phyloP scores from a whole-genome alignment of 257 asterid species.

The Vinca minor region DNA sequence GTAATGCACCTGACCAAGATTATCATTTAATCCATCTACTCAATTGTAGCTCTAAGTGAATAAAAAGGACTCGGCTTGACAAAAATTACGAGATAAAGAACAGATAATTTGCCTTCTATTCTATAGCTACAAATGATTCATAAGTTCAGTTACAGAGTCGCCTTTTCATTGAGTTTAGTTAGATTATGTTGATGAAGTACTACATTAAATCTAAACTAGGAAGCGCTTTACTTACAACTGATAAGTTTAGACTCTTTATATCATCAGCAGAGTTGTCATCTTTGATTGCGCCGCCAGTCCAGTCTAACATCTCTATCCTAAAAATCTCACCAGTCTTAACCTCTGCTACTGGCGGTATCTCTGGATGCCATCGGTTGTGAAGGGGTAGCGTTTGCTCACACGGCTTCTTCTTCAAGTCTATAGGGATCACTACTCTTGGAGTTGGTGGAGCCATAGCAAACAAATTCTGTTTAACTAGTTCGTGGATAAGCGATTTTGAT shows the following conservation, averaged over 20 bases:
- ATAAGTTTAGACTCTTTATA: slow-evolving; percentile 41
- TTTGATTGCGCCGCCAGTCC: slow-evolving; percentile 48
- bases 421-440: slow-evolving; percentile 38
- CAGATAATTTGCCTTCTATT: not conserved
- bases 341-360: slow-evolving; percentile 34
- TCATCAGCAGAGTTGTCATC: slow-evolving; percentile 46
- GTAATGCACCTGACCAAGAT: slow-evolving; percentile 64
- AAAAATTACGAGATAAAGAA: not conserved
- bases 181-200: not conserved
- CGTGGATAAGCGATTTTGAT: not conserved
- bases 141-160: not conserved
- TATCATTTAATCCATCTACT: not conserved
- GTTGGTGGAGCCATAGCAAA: slow-evolving; percentile 59
- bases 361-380: slow-evolving; percentile 48
- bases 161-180: not conserved
- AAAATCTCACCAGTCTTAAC: slow-evolving; percentile 35
- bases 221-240: slow-evolving; percentile 34
- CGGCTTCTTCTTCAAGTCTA: slow-evolving; percentile 37
- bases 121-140: not conserved
- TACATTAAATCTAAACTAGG: not conserved
- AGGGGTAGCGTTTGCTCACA: slow-evolving; percentile 32
- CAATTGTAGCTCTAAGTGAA: not conserved
- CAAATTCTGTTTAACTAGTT: slow-evolving; percentile 1
- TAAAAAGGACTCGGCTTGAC: not conserved
- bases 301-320: slow-evolving; percentile 45